Evolutionary conservation across 305 asterid genomes (phyloP), one percentile per base, ranked within the genome.

Genomic region (Fraxinus angustifolia): DNA sequence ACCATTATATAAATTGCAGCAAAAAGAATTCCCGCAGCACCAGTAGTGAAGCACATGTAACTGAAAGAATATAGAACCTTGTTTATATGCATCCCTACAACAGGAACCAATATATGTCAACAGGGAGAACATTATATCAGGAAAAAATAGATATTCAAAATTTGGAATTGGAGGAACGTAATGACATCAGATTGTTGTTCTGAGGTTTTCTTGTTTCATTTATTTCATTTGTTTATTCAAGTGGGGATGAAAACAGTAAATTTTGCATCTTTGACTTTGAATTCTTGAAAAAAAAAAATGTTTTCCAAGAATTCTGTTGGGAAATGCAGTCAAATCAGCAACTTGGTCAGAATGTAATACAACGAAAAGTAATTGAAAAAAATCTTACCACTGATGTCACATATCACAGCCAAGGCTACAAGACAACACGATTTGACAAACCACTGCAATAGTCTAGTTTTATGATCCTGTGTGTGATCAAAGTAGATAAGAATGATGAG

Each of bases 41-140:
- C 94, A 70, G 88, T 81, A 2, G 97, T 92, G 42, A 90, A 87
- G 77, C 92, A 92, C 42, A 82, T 91, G 78, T 91, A 92, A 86
- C 94, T 91, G 86, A 92, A 86, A 70, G 93, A 87, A 85, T 92
- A 91, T 2, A 92, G 83, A 21, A 90, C 92, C 90, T 92, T 92
- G 91, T 91, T 91, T 71, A 90, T 79, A 72, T 87, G 94, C 90
- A 92, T 88, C 76, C 94, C 97, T 92, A 82, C 34, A 76, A 21
- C 30, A 83, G 16, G 31, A 77, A 78, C 75, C 3, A 71, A 70
- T 76, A 3, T 8, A 82, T 35, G 33, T 34, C 73, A 14, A 48
- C 68, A 48, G 73, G 31, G n/a, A 1, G 30, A 42, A 42, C 33
- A 50, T 50, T 53, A 33, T 7, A 17, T 36, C 36, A 60, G 40